phyloP scores from a whole-genome alignment of 2,329 filamentous ascomycete genomes.

The Verticillium zaregamsianum region DNA sequence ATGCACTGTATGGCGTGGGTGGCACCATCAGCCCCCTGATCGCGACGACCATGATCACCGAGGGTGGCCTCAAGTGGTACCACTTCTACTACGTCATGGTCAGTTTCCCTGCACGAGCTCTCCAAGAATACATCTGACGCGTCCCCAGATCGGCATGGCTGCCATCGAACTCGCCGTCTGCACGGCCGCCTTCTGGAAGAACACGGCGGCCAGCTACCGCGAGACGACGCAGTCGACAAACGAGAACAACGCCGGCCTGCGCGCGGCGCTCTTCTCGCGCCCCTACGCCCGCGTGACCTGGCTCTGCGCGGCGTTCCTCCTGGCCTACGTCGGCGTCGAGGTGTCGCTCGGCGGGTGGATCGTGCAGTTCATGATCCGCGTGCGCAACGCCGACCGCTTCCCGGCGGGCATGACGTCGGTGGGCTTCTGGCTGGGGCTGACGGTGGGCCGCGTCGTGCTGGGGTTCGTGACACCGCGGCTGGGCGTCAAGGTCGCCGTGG shows the following conservation, averaged over 20 bases:
- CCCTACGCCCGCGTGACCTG: conserved; percentile 55
- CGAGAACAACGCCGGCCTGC: conserved; percentile 17
- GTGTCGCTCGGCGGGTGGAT: conserved; percentile 79
- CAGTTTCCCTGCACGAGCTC: conserved; percentile 13
- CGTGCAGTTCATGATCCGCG: conserved; percentile 75
- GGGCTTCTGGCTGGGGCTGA: conserved; percentile 79
- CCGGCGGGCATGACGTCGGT: conserved; percentile 71
- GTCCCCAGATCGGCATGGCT: conserved; percentile 45
- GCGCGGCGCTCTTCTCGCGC: conserved; percentile 34
- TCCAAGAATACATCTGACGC: too few species aligned
- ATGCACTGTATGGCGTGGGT: conserved; percentile 65
- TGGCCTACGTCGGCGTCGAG: conserved; percentile 74
- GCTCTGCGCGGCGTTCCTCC: conserved; percentile 67
- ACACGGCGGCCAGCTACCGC: conserved; percentile 51
- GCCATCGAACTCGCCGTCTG: conserved; percentile 48
- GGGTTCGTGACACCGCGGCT: conserved; percentile 70
- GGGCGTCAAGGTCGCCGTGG: conserved; percentile 63
- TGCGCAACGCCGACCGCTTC: conserved; percentile 64
- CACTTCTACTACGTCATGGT: conserved; percentile 74
- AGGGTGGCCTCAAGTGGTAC: conserved; percentile 60
- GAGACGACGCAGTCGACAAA: conserved; percentile 21
- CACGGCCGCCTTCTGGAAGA: conserved; percentile 52
- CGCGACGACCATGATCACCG: conserved; percentile 66
- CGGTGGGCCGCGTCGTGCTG: conserved; percentile 64
- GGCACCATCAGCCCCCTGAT: conserved; percentile 66